These are phyloP conservation scores for Stylonectria norvegica DNA, from an alignment of 2,329 filamentous ascomycete species.

Conservation along the genomic window DNA sequence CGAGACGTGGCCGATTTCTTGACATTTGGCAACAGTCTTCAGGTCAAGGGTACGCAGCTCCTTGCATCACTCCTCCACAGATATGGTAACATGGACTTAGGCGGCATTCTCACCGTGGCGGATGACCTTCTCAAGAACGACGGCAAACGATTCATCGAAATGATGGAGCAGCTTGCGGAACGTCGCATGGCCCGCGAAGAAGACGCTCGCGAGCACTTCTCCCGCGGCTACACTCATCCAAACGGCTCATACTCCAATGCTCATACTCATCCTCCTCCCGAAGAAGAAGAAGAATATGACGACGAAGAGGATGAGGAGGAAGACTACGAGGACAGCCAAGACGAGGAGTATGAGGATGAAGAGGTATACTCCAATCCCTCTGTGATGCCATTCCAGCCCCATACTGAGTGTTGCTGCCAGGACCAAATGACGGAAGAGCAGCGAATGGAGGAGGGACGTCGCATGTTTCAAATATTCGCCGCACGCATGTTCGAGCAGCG, in stretches of 20 bases:
- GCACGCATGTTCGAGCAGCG: slow-evolving; percentile 99
- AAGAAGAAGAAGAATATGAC: slow-evolving; percentile 56
- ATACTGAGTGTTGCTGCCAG: slow-evolving; percentile 56
- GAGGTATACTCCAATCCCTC: slow-evolving; percentile 58
- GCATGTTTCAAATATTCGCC: slow-evolving; percentile 99
- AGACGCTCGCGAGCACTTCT: slow-evolving; percentile 65
- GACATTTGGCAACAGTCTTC: slow-evolving; percentile 95
- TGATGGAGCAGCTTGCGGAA: slow-evolving; percentile 99
- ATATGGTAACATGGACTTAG: slow-evolving; percentile 57
- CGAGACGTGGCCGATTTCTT: slow-evolving; percentile 81
- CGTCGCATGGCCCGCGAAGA: slow-evolving; percentile 95
- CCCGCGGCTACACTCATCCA: slow-evolving; percentile 56
- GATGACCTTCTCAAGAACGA: slow-evolving; percentile 98
- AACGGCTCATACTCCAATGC: slow-evolving; percentile 57
- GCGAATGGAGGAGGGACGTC: slow-evolving; percentile 95
- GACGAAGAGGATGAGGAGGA: slow-evolving; percentile 63
- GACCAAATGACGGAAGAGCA: slow-evolving; percentile 97
- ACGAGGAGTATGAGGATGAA: slow-evolving; percentile 73
- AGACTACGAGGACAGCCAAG: slow-evolving; percentile 60
- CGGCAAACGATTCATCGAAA: slow-evolving; percentile 99
- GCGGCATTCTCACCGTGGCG: slow-evolving; percentile 96
- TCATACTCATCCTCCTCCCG: slow-evolving; percentile 73
- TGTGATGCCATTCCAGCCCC: slow-evolving; percentile 37
- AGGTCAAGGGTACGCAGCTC: slow-evolving; percentile 72
- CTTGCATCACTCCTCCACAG: slow-evolving; percentile 42